phyloP scores from a whole-genome alignment of 1,139 yeast genomes.

The Yamadazyma atlantica region DNA sequence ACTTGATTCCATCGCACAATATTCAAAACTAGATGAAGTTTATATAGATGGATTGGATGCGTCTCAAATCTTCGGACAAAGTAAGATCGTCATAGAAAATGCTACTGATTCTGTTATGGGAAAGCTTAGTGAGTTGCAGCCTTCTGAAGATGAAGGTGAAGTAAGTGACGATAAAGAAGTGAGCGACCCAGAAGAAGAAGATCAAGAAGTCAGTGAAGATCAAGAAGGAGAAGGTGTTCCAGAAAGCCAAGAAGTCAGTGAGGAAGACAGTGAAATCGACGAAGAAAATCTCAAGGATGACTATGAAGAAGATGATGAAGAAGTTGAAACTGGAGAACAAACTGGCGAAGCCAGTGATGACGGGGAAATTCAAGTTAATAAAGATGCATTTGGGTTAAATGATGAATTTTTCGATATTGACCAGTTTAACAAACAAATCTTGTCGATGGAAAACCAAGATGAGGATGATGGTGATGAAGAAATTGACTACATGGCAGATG shows the following conservation, averaged over 20 bases:
- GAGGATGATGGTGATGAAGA: slow-evolving; percentile 48
- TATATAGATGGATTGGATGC: slow-evolving; percentile 86
- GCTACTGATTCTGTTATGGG: slow-evolving; percentile 40
- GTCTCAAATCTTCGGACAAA: slow-evolving; percentile 92
- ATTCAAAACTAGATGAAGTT: slow-evolving; percentile 77
- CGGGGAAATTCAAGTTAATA: slow-evolving; percentile 20
- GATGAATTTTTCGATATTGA: slow-evolving; percentile 86
- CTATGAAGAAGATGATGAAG: slow-evolving; percentile 16
- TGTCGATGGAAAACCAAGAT: slow-evolving; percentile 64
- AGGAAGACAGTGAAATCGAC: slow-evolving; percentile 6
- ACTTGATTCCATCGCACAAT: slow-evolving; percentile 62
- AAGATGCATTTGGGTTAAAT: slow-evolving; percentile 68
- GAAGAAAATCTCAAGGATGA: slow-evolving; percentile 11
- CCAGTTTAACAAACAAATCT: slow-evolving; percentile 77
- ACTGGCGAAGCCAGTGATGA: slow-evolving; percentile 10
- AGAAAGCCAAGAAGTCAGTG: neutral
- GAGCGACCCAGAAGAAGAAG: slow-evolving; percentile 14
- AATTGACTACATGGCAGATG: slow-evolving; percentile 60
- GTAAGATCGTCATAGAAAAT: slow-evolving; percentile 65
- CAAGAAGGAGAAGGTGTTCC: slow-evolving; percentile 9
- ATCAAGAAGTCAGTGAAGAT: slow-evolving; percentile 6
- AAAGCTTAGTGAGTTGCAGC: slow-evolving; percentile 18
- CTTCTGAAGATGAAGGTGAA: slow-evolving; percentile 8
- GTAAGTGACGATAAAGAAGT: slow-evolving; percentile 20
- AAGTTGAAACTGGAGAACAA: slow-evolving; percentile 20